Evolutionary conservation across 805 yeast genomes (phyloP), one percentile per base, ranked within the genome.

Genomic region (Kodamaea jinghongensis): DNA sequence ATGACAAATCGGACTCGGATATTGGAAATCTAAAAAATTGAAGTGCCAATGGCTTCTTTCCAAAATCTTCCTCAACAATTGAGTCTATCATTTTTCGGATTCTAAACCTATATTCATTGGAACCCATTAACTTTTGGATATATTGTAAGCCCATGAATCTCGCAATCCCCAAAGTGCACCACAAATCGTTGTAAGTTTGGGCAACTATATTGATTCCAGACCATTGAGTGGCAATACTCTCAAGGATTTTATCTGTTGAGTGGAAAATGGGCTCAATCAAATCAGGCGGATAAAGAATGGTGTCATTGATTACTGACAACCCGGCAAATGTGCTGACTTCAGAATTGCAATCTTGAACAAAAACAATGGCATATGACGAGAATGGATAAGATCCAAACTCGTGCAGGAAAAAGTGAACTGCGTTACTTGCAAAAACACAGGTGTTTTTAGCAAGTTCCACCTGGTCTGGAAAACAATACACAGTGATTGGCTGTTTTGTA

Each of bases 311-410:
- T 2, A 87, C 60, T 0, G 88, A 73, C 33, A 89, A 57, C 0
- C 95, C 96, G 0, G 90, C 86, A 58, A 86, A 89, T 29, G 83
- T 80, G 39, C 72, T 68, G 1, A 70, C 64, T n/a, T 55, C 52
- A 4, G 68, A 58, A 0, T 75, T 69, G 13, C 75, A 49, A 16
- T 81, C 81, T 8, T 78, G 72, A 4, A 91, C 81, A 58, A 91
- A 88, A 2, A 84, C 80, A 28, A 93, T 52, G 0, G 89, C 76
- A 52, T 83, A 89, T 16, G 93, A 80, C 12, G 88, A 78, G 54
- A 87, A 91, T 0, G 99, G 98, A 47, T 80, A 95, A 0, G 97
- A 86, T 4, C 97, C 96, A 59, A 83, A 93, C 49, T 90, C 96
- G 47, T 84, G 81, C 37, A 88, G 80, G 51, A 79, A 88, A 54